phyloP scores from a whole-genome alignment of 805 yeast genomes.

The Candida sithepensis region DNA sequence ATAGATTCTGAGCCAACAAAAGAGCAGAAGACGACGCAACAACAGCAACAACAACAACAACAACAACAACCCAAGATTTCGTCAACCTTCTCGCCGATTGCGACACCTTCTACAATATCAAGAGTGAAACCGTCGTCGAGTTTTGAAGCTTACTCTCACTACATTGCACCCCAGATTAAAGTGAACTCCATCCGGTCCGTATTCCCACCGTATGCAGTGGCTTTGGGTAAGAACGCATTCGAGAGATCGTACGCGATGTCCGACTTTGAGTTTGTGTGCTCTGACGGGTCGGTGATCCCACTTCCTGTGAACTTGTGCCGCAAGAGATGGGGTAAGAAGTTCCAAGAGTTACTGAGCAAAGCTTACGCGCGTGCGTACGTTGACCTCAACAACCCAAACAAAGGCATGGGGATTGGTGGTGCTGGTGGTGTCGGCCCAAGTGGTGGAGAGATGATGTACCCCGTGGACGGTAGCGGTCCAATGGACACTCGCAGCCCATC shows the following conservation, averaged over 20 bases:
- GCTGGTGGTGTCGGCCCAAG: too few species aligned
- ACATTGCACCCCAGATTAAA: constrained; percentile 68
- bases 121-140: constrained; percentile 24
- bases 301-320: constrained; percentile 58
- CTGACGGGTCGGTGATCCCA: constrained; percentile 67
- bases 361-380: constrained; percentile 61
- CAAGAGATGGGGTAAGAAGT: constrained; percentile 75
- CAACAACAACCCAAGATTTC: background rate
- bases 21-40: background rate
- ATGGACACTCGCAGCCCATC: constrained; percentile 6
- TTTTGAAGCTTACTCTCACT: constrained; percentile 70
- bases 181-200: constrained; percentile 65
- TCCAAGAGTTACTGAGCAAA: constrained; percentile 56
- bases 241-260: constrained; percentile 62
- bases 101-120: background rate
- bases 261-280: constrained; percentile 67
- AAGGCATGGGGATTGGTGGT: background rate
- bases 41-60: too few species aligned
- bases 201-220: constrained; percentile 74
- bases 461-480: background rate
- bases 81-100: background rate
- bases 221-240: constrained; percentile 71
- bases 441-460: too few species aligned
- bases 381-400: constrained; percentile 12
- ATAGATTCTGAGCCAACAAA: constrained; percentile 8